A percentile compares a stretch with the other conserved stretches of the same genome.
Conservation (phyloP, 2,329 filamentous ascomycete species). For the Ceratocystis alfenasii region DNA sequence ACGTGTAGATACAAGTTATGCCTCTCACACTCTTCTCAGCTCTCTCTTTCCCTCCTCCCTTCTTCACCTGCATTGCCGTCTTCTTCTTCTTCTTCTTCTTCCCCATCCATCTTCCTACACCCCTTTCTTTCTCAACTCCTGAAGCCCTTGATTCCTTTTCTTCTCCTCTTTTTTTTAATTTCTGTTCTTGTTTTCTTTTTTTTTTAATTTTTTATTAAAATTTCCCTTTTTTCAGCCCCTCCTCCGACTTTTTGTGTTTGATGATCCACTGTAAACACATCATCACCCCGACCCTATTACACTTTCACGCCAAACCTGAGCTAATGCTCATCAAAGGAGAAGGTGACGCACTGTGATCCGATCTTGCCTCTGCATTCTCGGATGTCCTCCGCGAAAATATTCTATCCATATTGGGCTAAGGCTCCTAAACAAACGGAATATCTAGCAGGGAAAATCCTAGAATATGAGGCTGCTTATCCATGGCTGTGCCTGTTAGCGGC, state of each 20-base stretch:
- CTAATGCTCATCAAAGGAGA: conserved; percentile 6
- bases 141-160: background rate
- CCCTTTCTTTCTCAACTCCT: background rate
- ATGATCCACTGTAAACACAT: conserved; percentile 8
- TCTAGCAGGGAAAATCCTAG: conserved; percentile 4
- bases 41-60: background rate
- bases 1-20: background rate
- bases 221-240: background rate
- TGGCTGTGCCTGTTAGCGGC: background rate
- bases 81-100: background rate
- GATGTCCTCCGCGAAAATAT: background rate
- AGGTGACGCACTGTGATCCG: conserved; percentile 1
- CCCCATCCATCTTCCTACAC: background rate
- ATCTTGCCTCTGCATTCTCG: conserved; percentile 6
- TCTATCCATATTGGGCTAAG: background rate
- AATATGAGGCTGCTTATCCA: background rate
- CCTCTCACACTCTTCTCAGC: background rate
- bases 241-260: conserved; percentile 6
- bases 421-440: background rate
- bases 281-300: background rate
- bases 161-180: background rate
- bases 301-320: background rate
- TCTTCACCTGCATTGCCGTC: background rate
- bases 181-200: background rate
- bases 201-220: background rate